Base-by-base conservation (phyloP, 108 stramenopile species). In the Fistulifera pelliculosa region DNA sequence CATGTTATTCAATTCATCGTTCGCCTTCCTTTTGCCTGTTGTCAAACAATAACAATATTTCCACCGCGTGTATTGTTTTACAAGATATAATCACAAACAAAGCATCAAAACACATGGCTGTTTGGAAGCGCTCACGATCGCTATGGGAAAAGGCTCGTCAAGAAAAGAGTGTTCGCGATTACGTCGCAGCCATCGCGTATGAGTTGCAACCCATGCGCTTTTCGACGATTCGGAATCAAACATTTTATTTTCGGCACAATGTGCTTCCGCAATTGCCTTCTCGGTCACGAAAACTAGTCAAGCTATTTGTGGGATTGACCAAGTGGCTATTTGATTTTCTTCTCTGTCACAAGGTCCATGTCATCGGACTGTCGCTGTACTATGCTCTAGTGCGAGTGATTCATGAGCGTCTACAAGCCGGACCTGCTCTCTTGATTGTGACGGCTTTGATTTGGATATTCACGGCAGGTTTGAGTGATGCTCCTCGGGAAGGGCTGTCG, bases 161-260 rank as follows among this genome's bases (percentile, higher is more conserved):
- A 26, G 27, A 24, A 24, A 41, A 56, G 0, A n/a, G 25, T 15
- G 24, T 13, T n/a, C 40, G 38, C 7, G 23, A 24, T 38, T 60
- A 26, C 23, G 12, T 65, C 1, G 51, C 54, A n/a, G 86, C 82
- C 11, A 65, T 88, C 0, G 25, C 75, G 38, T 88, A 88, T 38
- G 86, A 88, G 52, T 43, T 88, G 15, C 86, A 88, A 47, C 86
- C 86, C 6, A 62, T 88, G 61, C 73, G 86, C 52, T 71, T 78
- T 16, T 66, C 69, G 10, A 45, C 50, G 18, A 28, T 54, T 28
- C 28, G 15, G 3, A 1, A 2, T 23, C 27, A 15, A 18, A 13
- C n/a, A 4, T 14, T 14, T 4, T 1, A 16, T 15, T 24, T 50
- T 24, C 49, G 26, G 22, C 49, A 26, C 49, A 19, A 24, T 2